Evolutionary conservation across 805 yeast genomes (phyloP).

Genomic region (Lachancea mirantina): DNA sequence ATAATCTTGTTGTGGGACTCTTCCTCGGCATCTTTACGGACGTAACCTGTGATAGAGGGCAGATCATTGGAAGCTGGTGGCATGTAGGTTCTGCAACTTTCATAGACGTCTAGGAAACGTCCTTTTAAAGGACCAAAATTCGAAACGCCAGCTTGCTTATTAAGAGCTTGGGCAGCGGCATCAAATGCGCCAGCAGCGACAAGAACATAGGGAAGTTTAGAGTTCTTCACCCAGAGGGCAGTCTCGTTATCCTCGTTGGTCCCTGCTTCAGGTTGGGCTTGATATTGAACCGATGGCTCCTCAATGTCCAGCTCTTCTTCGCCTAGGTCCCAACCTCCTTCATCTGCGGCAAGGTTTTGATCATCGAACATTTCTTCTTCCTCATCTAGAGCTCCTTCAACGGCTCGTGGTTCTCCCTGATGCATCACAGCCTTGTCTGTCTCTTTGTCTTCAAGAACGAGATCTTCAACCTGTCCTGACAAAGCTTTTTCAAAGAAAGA

Average conservation of each 20-base stretch:
- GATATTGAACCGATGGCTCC: conserved; percentile 53
- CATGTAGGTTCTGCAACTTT: conserved; percentile 66
- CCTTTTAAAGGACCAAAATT: conserved; percentile 81
- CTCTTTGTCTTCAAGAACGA: conserved; percentile 32
- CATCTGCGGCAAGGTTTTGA: conserved; percentile 48
- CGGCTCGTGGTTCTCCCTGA: conserved; percentile 20
- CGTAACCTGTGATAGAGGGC: conserved; percentile 60
- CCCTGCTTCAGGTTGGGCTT: conserved; percentile 38
- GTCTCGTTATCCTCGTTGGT: conserved; percentile 47
- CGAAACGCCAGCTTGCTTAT: conserved; percentile 81
- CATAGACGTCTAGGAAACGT: conserved; percentile 79
- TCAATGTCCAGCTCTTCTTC: conserved; percentile 71
- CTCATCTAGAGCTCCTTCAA: conserved; percentile 29
- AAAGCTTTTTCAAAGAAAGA: conserved; percentile 84
- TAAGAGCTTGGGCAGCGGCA: conserved; percentile 86
- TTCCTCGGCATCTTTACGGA: conserved; percentile 57
- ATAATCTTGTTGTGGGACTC: conserved; percentile 40
- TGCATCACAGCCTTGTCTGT: conserved; percentile 12
- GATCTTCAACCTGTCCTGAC: conserved; percentile 62
- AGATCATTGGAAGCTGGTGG: conserved; percentile 64
- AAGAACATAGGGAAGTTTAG: conserved; percentile 84
- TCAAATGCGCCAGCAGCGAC: conserved; percentile 96
- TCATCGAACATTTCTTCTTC: conserved; percentile 39
- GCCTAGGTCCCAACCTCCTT: conserved; percentile 74
- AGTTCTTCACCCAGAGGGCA: conserved; percentile 78